These are phyloP conservation scores for Moesziomyces globuligerus DNA, from an alignment of 1,284 basidiomycete species.

Conservation along the genomic window DNA sequence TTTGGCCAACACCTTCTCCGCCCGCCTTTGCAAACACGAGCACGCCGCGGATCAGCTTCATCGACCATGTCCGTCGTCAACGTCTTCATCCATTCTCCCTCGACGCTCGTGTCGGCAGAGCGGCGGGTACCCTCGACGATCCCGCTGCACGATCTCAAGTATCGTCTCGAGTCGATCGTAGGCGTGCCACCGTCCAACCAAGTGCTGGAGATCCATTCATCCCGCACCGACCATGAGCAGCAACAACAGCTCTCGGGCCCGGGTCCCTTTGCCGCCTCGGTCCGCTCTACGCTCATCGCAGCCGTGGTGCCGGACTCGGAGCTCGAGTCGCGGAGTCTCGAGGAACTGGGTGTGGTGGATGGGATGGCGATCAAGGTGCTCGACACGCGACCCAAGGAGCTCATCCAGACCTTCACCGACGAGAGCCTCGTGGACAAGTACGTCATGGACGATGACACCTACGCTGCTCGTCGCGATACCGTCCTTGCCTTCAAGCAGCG, in stretches of 20 bases:
- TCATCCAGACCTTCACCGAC: conserved; percentile 84
- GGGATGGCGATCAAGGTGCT: conserved; percentile 79
- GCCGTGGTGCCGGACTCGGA: conserved; percentile 70
- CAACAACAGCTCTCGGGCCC: conserved; percentile 33
- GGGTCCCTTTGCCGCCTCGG: conserved; percentile 13
- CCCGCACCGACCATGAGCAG: conserved; percentile 51
- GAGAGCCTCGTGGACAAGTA: conserved; percentile 90
- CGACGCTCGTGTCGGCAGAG: conserved; percentile 53
- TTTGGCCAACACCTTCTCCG: conserved; percentile 6
- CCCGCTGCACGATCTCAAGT: conserved; percentile 70
- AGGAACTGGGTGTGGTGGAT: conserved; percentile 77
- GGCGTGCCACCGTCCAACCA: conserved; percentile 74
- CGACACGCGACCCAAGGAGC: conserved; percentile 65
- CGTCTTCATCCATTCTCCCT: conserved; percentile 55
- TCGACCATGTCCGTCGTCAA: conserved; percentile 50
- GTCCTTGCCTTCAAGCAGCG: conserved; percentile 89
- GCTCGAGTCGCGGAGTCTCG: conserved; percentile 77
- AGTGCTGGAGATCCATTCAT: conserved; percentile 71
- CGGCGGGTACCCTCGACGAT: conserved; percentile 47
- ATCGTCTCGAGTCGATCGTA: conserved; percentile 88
- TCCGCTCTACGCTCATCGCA: conserved; percentile 71
- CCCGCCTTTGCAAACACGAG: not conserved
- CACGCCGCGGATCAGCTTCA: not conserved
- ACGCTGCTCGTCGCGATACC: conserved; percentile 78
- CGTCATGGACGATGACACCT: conserved; percentile 84